Conservation (phyloP, 257 asterid genomes). For the Solanum pennellii region DNA sequence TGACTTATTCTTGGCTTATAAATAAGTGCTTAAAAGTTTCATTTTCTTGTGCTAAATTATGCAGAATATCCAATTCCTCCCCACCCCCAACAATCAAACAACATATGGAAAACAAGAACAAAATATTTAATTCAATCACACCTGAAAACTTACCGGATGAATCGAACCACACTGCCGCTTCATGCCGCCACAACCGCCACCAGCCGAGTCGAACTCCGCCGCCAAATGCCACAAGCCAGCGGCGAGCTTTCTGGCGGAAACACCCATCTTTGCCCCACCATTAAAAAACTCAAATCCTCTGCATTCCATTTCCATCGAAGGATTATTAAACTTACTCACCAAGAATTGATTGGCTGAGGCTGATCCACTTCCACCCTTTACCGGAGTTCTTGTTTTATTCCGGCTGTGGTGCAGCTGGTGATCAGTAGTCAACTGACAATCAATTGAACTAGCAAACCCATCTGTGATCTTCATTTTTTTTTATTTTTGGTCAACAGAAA, state of each 20-base stretch:
- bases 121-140: not conserved
- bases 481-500: too few species aligned
- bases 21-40: not conserved
- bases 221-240: constrained; percentile 45
- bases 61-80: not conserved
- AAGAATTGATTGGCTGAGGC: constrained; percentile 18
- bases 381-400: not conserved
- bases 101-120: not conserved
- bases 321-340: constrained; percentile 4
- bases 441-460: not conserved
- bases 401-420: not conserved
- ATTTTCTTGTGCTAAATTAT: not conserved
- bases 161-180: constrained; percentile 10
- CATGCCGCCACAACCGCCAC: constrained; percentile 2
- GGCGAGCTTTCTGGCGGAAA: constrained; percentile 48
- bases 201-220: not conserved
- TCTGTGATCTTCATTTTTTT: not conserved
- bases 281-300: constrained; percentile 1
- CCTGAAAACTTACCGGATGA: constrained; percentile 24
- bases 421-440: not conserved
- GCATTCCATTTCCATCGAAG: not conserved
- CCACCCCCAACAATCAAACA: not conserved
- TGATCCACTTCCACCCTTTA: constrained; percentile 9
- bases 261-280: not conserved
- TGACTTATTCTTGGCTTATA: not conserved